These are phyloP conservation scores for Plasmodium inui DNA, from an alignment of 169 alveolate species.

Conservation along the genomic window DNA sequence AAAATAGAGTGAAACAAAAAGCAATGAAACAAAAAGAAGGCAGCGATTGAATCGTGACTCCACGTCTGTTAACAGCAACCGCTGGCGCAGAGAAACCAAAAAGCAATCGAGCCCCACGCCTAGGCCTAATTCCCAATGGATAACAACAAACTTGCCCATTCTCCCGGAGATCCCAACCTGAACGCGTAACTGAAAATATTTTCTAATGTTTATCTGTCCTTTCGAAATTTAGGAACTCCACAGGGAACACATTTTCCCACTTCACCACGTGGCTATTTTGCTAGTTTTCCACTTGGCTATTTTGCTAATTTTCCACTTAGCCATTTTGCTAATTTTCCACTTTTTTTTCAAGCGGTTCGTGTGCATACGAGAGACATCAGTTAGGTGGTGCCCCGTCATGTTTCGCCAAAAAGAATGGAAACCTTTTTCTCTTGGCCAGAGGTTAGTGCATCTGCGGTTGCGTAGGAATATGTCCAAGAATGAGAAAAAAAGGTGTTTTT, in stretches of 20 bases:
- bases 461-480: not conserved
- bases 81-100: not conserved
- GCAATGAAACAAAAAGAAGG: not conserved
- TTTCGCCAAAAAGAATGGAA: conserved; percentile 6
- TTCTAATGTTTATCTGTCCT: not conserved
- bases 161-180: not conserved
- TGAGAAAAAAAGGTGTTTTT: not conserved
- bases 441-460: conserved; percentile 11
- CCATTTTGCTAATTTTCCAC: not conserved
- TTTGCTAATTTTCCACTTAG: not conserved
- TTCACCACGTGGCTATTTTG: too few species aligned
- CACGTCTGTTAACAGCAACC: not conserved
- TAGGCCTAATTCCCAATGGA: conserved; percentile 2
- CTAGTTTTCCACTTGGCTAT: not conserved
- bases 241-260: not conserved
- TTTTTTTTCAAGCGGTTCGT: conserved; percentile 10
- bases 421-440: conserved; percentile 18
- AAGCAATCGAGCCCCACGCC: not conserved
- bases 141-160: not conserved
- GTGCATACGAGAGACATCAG: conserved; percentile 1
- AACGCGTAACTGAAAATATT: conserved; percentile 7
- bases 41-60: not conserved
- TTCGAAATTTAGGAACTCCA: conserved; percentile 5
- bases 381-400: conserved; percentile 1
- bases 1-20: not conserved